Evolutionary conservation across 2,329 filamentous ascomycete genomes (phyloP).

Genomic region (Aspergillus puulaauensis): DNA sequence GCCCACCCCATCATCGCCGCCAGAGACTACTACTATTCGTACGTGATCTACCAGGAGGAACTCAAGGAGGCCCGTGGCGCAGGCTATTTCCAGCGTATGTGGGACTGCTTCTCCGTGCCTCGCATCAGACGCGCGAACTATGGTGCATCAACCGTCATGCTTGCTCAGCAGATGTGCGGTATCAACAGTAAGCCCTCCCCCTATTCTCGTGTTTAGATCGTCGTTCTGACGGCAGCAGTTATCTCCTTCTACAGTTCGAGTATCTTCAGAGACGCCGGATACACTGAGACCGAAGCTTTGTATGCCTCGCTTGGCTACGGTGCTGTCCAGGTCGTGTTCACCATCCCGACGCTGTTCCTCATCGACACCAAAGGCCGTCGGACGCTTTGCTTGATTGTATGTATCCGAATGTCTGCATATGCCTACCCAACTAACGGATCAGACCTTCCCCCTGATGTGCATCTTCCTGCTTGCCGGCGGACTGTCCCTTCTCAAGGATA

Average conservation of each 20-base stretch:
- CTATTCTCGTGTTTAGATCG: too few species aligned
- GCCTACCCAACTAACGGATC: not conserved
- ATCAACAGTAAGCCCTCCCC: conserved; percentile 26
- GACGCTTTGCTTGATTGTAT: conserved; percentile 39
- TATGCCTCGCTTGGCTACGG: conserved; percentile 65
- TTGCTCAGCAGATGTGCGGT: conserved; percentile 65
- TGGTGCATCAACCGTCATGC: conserved; percentile 77
- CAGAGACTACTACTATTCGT: conserved; percentile 62
- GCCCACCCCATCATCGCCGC: conserved; percentile 45
- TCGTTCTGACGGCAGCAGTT: conserved; percentile 13
- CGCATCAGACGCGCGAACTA: conserved; percentile 51
- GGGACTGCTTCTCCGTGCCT: conserved; percentile 40
- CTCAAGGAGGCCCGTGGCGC: conserved; percentile 38
- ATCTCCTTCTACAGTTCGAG: conserved; percentile 73
- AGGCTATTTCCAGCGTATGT: conserved; percentile 40
- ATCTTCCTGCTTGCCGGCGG: conserved; percentile 62
- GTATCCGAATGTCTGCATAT: not conserved
- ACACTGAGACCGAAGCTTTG: conserved; percentile 51
- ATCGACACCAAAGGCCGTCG: conserved; percentile 67
- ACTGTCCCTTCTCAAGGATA: conserved; percentile 51
- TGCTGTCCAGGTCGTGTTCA: conserved; percentile 57
- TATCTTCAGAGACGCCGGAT: conserved; percentile 54
- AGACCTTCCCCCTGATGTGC: conserved; percentile 64
- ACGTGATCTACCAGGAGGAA: conserved; percentile 51
- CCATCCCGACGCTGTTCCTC: conserved; percentile 61